phyloP scores from a whole-genome alignment of 1,139 yeast genomes.

The Pneumocystis wakefieldiae region DNA sequence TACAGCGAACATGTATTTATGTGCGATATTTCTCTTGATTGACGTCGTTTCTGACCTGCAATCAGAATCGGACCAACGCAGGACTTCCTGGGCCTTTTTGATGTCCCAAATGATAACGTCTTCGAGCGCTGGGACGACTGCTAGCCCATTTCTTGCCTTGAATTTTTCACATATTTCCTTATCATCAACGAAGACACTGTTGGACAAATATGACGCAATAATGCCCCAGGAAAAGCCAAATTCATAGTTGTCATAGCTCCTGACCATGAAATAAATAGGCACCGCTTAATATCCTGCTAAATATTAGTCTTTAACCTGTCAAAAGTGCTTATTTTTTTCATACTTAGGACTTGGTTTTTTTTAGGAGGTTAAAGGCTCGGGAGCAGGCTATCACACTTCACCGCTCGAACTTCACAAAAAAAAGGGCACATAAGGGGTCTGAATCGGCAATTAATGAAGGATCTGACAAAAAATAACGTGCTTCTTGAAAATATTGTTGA shows the following conservation, averaged over 20 bases:
- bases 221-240: background rate
- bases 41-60: constrained; percentile 16
- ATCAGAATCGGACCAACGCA: constrained; percentile 16
- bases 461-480: background rate
- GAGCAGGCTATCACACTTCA: background rate
- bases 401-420: background rate
- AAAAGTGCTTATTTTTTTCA: background rate
- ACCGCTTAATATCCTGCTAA: background rate
- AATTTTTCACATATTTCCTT: background rate
- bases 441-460: background rate
- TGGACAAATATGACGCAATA: background rate
- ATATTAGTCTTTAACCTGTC: background rate
- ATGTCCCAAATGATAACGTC: constrained; percentile 81
- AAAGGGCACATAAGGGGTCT: background rate
- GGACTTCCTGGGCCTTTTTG: constrained; percentile 55
- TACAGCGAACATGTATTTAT: constrained; percentile 61
- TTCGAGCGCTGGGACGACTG: constrained; percentile 71
- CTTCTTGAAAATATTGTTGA: background rate
- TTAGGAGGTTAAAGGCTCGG: background rate
- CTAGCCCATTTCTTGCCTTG: constrained; percentile 36
- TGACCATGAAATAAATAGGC: background rate
- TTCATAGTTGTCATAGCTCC: background rate
- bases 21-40: constrained; percentile 17
- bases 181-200: background rate
- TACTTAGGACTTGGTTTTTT: background rate